A percentile compares a stretch with the other conserved stretches of the same genome.
These are phyloP conservation scores for Fennellomyces sp. DNA, from an alignment of 371 early-diverging fungal genomes.

Conservation along the genomic window DNA sequence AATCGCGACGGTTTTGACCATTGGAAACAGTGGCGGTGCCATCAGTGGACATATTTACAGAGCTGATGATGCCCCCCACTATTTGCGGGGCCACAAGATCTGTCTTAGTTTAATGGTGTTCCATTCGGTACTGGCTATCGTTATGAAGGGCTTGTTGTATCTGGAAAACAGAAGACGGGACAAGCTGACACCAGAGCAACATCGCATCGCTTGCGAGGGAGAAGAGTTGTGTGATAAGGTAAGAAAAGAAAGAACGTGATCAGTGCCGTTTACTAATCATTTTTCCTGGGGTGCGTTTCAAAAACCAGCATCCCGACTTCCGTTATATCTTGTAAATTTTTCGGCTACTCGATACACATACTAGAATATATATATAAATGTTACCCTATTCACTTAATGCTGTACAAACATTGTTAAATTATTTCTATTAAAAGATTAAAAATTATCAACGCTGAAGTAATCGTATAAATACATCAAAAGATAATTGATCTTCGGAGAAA, in stretches of 20 bases:
- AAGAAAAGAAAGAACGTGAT: background rate
- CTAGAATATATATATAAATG: background rate
- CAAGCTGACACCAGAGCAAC: slow-evolving; percentile 36
- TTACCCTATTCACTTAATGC: background rate
- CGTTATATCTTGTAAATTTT: slow-evolving; percentile 32
- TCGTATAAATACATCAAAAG: too few relatives aligned
- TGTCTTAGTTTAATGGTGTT: slow-evolving; percentile 47
- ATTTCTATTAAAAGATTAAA: too few relatives aligned
- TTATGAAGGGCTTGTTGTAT: slow-evolving; percentile 45
- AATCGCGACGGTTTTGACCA: slow-evolving; percentile 43
- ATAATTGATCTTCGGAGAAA: too few relatives aligned
- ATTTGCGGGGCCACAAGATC: slow-evolving; percentile 48
- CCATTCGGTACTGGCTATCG: slow-evolving; percentile 36
- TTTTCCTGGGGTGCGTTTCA: background rate
- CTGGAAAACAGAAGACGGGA: slow-evolving; percentile 12
- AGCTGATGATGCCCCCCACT: slow-evolving; percentile 59
- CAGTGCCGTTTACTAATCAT: background rate
- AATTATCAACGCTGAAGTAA: too few relatives aligned
- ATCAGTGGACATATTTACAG: slow-evolving; percentile 66
- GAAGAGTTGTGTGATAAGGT: slow-evolving; percentile 57
- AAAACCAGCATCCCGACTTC: slow-evolving; percentile 52
- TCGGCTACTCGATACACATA: background rate
- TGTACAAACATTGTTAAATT: too few relatives aligned
- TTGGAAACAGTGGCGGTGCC: slow-evolving; percentile 10
- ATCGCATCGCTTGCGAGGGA: slow-evolving; percentile 37